Percentiles rank a stretch among this genome's conserved stretches.
These are phyloP conservation scores for Paramyrothecium roridum DNA, from an alignment of 2,329 filamentous ascomycete genomes.

Conservation along the genomic window DNA sequence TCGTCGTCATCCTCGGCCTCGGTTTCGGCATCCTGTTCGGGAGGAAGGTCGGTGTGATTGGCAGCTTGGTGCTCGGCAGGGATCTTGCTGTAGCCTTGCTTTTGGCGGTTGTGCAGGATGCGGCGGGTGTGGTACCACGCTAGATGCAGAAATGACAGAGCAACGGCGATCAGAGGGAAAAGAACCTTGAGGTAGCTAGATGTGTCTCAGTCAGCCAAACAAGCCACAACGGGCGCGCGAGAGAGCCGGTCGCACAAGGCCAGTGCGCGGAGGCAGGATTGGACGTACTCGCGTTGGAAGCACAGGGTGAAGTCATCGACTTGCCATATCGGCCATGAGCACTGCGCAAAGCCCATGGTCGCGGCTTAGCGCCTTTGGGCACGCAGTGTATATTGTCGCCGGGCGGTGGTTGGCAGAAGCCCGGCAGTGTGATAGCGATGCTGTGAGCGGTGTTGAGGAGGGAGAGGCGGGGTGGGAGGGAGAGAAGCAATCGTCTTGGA, in stretches of 20 bases:
- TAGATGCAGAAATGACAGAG: conserved; percentile 67
- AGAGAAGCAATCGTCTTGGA: neutral
- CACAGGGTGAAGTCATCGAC: conserved; percentile 62
- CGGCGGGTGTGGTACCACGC: conserved; percentile 53
- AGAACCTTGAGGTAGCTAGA: conserved; percentile 56
- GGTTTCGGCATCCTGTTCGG: conserved; percentile 39
- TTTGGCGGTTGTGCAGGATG: conserved; percentile 44
- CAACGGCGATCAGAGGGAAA: conserved; percentile 71
- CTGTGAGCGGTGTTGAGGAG: neutral
- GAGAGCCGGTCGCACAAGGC: neutral
- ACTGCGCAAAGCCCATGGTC: conserved; percentile 50
- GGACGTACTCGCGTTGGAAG: conserved; percentile 64
- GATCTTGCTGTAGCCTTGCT: conserved; percentile 56
- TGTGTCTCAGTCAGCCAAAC: conserved; percentile 3
- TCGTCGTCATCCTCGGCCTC: conserved; percentile 60
- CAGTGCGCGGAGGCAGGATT: conserved; percentile 2
- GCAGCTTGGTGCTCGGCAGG: conserved; percentile 37
- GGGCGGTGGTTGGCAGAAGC: neutral
- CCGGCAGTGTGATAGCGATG: neutral
- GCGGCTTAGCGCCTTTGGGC: conserved; percentile 1
- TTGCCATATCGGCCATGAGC: conserved; percentile 57
- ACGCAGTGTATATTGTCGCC: neutral
- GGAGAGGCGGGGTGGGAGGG: neutral
- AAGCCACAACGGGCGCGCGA: too few relatives aligned
- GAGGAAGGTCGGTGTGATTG: conserved; percentile 51